phyloP scores from a whole-genome alignment of 1,139 yeast species.

The Pichia sp. region DNA sequence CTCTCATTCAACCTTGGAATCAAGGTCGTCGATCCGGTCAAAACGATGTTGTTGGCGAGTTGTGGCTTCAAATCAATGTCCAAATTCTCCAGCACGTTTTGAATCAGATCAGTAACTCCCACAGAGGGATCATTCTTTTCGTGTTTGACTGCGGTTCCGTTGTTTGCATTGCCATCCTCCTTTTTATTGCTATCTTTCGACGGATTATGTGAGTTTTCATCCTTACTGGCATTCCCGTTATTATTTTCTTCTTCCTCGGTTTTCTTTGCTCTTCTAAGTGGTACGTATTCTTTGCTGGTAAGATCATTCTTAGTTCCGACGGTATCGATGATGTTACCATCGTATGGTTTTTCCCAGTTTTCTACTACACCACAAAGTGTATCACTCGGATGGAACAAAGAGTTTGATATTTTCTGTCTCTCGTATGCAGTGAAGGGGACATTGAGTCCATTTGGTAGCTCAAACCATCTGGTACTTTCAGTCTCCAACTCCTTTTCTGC shows the following conservation, averaged over 20 bases:
- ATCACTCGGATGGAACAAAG: constrained; percentile 62
- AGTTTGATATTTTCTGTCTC: constrained; percentile 66
- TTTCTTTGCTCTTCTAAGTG: constrained; percentile 57
- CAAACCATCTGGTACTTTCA: constrained; percentile 54
- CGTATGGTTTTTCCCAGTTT: constrained; percentile 30
- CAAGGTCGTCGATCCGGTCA: constrained; percentile 85
- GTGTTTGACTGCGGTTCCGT: constrained; percentile 9
- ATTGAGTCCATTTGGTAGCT: constrained; percentile 70
- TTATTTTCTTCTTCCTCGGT: constrained; percentile 29
- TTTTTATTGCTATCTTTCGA: not conserved
- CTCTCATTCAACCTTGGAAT: constrained; percentile 88
- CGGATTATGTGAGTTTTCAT: not conserved
- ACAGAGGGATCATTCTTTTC: constrained; percentile 13
- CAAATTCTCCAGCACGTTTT: constrained; percentile 61
- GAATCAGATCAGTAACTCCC: constrained; percentile 57
- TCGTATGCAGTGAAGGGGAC: constrained; percentile 51
- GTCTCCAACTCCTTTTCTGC: constrained; percentile 18
- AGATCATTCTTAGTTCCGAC: constrained; percentile 28
- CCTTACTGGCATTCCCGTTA: constrained; percentile 18
- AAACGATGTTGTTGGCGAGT: constrained; percentile 83
- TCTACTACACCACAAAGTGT: constrained; percentile 27
- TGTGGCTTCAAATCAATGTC: constrained; percentile 92
- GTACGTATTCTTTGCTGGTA: constrained; percentile 56
- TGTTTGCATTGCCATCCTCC: constrained; percentile 9
- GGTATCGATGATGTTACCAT: constrained; percentile 28